Evolutionary conservation across 345 rosid species (phyloP), one percentile per base, ranked within the genome.

Genomic region (Gossypium longicalyx): DNA sequence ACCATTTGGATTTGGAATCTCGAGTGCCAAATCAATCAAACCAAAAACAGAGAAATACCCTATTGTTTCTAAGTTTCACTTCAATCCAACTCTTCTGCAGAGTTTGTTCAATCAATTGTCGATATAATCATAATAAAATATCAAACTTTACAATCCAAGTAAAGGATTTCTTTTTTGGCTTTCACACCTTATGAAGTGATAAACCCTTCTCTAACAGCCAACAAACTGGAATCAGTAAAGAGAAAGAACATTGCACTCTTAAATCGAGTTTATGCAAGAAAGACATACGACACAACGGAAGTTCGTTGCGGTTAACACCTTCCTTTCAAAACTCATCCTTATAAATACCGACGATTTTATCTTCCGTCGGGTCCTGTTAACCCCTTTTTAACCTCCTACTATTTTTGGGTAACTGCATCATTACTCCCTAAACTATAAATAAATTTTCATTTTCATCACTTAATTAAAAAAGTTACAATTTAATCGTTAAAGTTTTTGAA

Each of bases 11-110:
- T 47, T 29, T 29, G 47, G 16, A 70, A 70, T 27, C 60, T 70
- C 17, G 4, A 44, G 45, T 53, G 61, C 60, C 61, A 71, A 38
- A 78, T 76, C 75, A 79, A 76, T 78, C 74, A 48, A 57, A 71
- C 17, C 19, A 58, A 56, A 17, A 57, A 57, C 12, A 7, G 10
- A 22, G 65, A 27, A 68, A 68, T 16, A 47, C 7, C 71, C 56
- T 47, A 48, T 10, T 48, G 38, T 49, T 68, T 52, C 57, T n/a
- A 9, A 29, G 47, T 29, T 52, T 52, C 73, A 52, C n/a, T 52
- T 52, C 25, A 34, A n/a, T 70, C 27, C n/a, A 70, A 51, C 25
- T 17, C 60, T 52, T 23, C 34, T n/a, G 17, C 44, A 68, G 56
- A 15, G 16, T 27, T 16, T 9, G 61, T 25, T 70, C 23, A 22